Conservation (phyloP, 2,329 filamentous ascomycete genomes). For the Blastomyces silverae region DNA sequence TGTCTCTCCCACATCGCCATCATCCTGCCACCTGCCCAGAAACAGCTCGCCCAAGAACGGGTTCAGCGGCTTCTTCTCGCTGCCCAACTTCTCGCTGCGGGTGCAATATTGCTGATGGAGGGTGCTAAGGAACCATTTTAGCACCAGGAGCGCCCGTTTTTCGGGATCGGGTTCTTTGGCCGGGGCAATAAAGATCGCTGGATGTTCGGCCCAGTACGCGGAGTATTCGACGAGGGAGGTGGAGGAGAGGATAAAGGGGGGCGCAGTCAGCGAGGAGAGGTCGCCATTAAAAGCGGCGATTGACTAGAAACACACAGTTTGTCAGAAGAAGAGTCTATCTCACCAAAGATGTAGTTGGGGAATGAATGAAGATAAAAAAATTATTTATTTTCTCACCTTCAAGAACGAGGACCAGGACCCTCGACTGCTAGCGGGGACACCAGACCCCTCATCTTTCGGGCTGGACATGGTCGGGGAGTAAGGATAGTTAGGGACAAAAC, state of each 20-base stretch:
- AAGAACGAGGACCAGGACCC: conserved; percentile 45
- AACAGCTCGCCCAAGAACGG: conserved; percentile 95
- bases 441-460: conserved; percentile 36
- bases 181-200: conserved; percentile 70
- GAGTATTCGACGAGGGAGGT: conserved; percentile 75
- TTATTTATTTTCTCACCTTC: conserved; percentile 31
- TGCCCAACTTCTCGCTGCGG: conserved; percentile 71
- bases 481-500: neutral
- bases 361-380: neutral
- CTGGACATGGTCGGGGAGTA: conserved; percentile 16
- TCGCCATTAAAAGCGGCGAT: conserved; percentile 78
- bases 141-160: conserved; percentile 76
- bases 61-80: conserved; percentile 97
- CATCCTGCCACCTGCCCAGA: conserved; percentile 81
- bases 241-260: conserved; percentile 73
- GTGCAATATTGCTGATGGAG: conserved; percentile 77
- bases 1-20: conserved; percentile 62
- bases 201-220: conserved; percentile 76
- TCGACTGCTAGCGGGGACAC: conserved; percentile 39
- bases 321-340: neutral
- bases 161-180: conserved; percentile 70
- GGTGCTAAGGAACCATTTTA: conserved; percentile 93
- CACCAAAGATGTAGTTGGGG: neutral
- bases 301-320: conserved; percentile 39
- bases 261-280: conserved; percentile 70